Conservation (phyloP, 192 early-diverging fungal species). For the Linnemannia hyalina region DNA sequence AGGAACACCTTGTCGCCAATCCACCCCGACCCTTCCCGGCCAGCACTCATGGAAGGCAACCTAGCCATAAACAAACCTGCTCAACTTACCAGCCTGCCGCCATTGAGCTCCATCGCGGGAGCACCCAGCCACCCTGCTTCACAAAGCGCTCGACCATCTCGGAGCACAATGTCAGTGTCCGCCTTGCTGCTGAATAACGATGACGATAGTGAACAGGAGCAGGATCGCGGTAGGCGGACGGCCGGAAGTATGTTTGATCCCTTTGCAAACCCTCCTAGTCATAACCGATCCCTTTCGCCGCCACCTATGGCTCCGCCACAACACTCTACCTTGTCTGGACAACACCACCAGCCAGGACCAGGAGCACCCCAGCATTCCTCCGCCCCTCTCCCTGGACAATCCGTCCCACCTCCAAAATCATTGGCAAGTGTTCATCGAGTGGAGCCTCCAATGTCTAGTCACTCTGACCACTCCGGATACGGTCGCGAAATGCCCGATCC, state of each 20-base stretch:
- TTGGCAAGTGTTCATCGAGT: neutral
- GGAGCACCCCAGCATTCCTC: neutral
- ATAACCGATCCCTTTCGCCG: neutral
- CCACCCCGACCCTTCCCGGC: neutral
- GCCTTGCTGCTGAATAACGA: conserved; percentile 43
- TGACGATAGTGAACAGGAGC: conserved; percentile 17
- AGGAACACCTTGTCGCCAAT: neutral
- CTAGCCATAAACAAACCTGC: neutral
- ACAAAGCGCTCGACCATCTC: conserved; percentile 15
- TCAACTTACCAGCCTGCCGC: conserved; percentile 13
- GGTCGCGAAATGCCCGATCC: neutral
- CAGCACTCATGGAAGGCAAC: neutral
- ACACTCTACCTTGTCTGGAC: neutral
- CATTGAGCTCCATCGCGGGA: conserved; percentile 10
- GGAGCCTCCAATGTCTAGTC: neutral
- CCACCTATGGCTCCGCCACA: neutral
- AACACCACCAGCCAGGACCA: neutral
- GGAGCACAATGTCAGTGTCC: conserved; percentile 52
- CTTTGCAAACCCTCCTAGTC: conserved; percentile 11
- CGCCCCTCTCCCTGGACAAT: neutral
- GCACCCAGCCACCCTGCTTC: neutral
- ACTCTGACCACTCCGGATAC: neutral
- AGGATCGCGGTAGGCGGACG: neutral
- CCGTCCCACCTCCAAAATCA: conserved; percentile 4
- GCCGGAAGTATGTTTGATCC: conserved; percentile 37